Percentiles rank a stretch among this genome's conserved stretches.
phyloP scores from a whole-genome alignment of 768 basidiomycete genomes.

The Boletellus ananas region DNA sequence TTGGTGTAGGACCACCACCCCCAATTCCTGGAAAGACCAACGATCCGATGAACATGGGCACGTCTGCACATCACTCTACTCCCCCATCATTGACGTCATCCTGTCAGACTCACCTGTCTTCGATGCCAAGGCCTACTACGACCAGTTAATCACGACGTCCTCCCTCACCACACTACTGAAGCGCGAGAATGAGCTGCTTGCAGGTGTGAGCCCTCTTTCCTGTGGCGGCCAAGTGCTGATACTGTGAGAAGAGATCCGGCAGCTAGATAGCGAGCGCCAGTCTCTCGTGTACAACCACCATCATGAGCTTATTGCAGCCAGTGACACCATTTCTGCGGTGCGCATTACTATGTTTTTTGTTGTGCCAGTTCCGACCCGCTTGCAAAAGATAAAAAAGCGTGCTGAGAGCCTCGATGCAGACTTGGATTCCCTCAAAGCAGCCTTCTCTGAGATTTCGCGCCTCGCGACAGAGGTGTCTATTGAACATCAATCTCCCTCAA shows the following conservation, averaged over 20 bases:
- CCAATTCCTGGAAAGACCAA: conserved; percentile 51
- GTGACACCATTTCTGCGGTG: conserved; percentile 86
- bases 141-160: conserved; percentile 79
- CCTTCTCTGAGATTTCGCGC: conserved; percentile 85
- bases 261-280: conserved; percentile 84
- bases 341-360: conserved; percentile 18
- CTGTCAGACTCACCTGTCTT: conserved; percentile 71
- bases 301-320: conserved; percentile 90
- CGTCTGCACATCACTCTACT: conserved; percentile 15
- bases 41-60: conserved; percentile 83
- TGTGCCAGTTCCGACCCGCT: background rate
- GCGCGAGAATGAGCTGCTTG: conserved; percentile 76
- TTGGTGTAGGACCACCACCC: conserved; percentile 70
- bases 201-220: conserved; percentile 40
- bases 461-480: conserved; percentile 64
- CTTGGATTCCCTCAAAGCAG: conserved; percentile 72
- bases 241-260: conserved; percentile 64
- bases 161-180: conserved; percentile 71
- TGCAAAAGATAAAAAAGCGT: conserved; percentile 76
- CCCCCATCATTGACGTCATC: conserved; percentile 1
- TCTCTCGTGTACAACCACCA: conserved; percentile 94
- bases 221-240: conserved; percentile 3
- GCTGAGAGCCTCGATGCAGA: conserved; percentile 84
- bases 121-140: conserved; percentile 81
- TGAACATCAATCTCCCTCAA: conserved; percentile 31